Percentiles rank a stretch among this genome's conserved stretches.
Conservation (phyloP, 2,329 filamentous ascomycete species). For the Calonectria montana region DNA sequence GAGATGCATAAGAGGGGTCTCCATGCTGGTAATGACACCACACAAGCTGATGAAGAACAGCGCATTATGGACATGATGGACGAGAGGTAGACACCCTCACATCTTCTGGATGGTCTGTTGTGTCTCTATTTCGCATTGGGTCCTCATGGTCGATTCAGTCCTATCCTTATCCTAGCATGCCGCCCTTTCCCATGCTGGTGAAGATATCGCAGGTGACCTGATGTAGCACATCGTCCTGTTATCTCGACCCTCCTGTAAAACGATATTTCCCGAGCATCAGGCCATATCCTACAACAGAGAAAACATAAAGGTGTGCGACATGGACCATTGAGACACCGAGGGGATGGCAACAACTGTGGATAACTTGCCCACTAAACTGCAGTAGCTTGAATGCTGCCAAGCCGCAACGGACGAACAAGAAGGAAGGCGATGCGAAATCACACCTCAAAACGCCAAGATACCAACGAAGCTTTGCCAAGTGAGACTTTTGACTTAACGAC, state of each 20-base stretch:
- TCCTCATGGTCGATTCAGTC: constrained; percentile 22
- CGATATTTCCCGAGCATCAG: constrained; percentile 30
- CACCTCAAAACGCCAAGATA: constrained; percentile 3
- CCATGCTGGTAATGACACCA: constrained; percentile 39
- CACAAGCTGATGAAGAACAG: constrained; percentile 53
- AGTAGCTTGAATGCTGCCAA: constrained; percentile 27
- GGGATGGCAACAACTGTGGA: constrained; percentile 14
- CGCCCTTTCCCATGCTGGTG: constrained; percentile 25
- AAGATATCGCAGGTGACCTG: constrained; percentile 30
- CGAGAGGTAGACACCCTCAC: constrained; percentile 35
- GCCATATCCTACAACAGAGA: constrained; percentile 27
- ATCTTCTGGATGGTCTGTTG: not conserved
- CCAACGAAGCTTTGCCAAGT: constrained; percentile 7
- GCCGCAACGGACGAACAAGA: constrained; percentile 10
- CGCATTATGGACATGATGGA: constrained; percentile 57
- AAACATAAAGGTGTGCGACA: constrained; percentile 11
- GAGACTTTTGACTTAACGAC: constrained; percentile 21
- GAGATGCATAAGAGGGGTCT: constrained; percentile 69
- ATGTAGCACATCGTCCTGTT: constrained; percentile 8
- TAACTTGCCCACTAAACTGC: constrained; percentile 4
- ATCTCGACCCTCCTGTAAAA: constrained; percentile 14
- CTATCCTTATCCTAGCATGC: constrained; percentile 12
- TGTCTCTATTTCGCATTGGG: constrained; percentile 1
- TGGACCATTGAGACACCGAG: constrained; percentile 10
- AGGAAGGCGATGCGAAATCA: constrained; percentile 10